Conservation (phyloP, 164 flowering plant genomes). For the Akebia trifoliata region DNA sequence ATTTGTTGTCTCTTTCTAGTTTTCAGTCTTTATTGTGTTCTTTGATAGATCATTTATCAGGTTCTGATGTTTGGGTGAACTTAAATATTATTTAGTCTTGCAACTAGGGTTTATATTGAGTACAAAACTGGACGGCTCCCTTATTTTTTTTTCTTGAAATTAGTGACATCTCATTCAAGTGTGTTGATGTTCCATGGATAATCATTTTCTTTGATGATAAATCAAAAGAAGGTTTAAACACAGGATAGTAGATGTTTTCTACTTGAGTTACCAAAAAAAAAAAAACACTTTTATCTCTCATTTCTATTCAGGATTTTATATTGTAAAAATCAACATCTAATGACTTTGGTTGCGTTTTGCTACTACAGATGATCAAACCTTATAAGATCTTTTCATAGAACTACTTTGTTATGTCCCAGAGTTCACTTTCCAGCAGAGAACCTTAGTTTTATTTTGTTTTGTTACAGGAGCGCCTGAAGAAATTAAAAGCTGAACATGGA, state of each 20-base stretch:
- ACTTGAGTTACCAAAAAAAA: background rate
- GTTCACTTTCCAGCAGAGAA: background rate
- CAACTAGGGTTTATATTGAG: background rate
- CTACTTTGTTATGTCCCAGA: background rate
- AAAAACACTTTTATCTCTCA: no score
- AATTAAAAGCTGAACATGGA: constrained; percentile 81
- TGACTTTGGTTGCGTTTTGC: no score
- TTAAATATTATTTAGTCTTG: background rate
- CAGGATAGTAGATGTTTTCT: background rate
- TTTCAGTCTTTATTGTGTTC: background rate
- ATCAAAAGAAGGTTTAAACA: background rate
- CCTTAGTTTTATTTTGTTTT: constrained; percentile 4
- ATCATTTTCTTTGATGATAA: background rate
- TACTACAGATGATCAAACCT: no score
- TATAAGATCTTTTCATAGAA: background rate
- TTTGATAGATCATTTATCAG: background rate
- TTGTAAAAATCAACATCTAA: no score
- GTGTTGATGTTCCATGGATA: background rate
- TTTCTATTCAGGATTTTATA: no score
- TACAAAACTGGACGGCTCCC: background rate
- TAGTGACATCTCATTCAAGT: background rate
- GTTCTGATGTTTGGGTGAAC: background rate
- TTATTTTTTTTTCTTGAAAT: background rate
- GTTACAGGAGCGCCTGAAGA: constrained; percentile 87
- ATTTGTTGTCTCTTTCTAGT: background rate